A percentile compares a stretch with the other conserved stretches of the same genome.
Conservation (phyloP, 2,329 filamentous ascomycete species). For the Penicillium brasilianum region DNA sequence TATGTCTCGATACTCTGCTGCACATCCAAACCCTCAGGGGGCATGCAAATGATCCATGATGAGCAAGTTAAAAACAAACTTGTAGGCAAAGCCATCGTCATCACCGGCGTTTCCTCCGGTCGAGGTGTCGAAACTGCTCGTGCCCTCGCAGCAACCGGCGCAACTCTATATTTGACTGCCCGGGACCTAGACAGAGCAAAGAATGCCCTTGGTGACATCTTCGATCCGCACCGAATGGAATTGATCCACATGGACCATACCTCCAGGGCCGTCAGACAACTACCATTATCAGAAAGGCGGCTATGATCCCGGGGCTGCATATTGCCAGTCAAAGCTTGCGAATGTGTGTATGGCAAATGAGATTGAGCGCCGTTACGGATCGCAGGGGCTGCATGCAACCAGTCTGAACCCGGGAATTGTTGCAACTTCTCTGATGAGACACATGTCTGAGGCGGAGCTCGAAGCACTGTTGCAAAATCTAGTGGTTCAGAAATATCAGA, state of each 20-base stretch:
- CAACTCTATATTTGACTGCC: conserved; percentile 43
- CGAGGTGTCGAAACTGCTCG: conserved; percentile 52
- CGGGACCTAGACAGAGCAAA: conserved; percentile 44
- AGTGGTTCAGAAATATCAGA: neutral
- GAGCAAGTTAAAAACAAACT: conserved; percentile 28
- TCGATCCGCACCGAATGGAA: conserved; percentile 35
- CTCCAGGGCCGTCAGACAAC: conserved; percentile 30
- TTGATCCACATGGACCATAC: conserved; percentile 42
- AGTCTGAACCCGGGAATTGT: conserved; percentile 7
- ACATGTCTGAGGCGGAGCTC: conserved; percentile 4
- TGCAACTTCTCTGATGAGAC: neutral
- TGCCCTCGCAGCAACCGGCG: conserved; percentile 46
- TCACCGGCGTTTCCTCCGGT: conserved; percentile 39
- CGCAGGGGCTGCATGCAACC: conserved; percentile 3
- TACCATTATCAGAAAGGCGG: conserved; percentile 24
- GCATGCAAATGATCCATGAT: conserved; percentile 44
- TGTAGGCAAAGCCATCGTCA: conserved; percentile 18
- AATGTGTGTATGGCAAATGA: conserved; percentile 10
- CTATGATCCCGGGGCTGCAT: conserved; percentile 8
- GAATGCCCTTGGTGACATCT: conserved; percentile 38
- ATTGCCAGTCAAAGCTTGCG: conserved; percentile 17
- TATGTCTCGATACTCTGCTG: neutral
- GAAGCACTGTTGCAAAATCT: neutral
- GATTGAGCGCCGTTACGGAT: conserved; percentile 10
- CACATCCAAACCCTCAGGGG: conserved; percentile 6